Conservation (phyloP, 768 basidiomycete genomes). For the Boletus vermiculosoides region DNA sequence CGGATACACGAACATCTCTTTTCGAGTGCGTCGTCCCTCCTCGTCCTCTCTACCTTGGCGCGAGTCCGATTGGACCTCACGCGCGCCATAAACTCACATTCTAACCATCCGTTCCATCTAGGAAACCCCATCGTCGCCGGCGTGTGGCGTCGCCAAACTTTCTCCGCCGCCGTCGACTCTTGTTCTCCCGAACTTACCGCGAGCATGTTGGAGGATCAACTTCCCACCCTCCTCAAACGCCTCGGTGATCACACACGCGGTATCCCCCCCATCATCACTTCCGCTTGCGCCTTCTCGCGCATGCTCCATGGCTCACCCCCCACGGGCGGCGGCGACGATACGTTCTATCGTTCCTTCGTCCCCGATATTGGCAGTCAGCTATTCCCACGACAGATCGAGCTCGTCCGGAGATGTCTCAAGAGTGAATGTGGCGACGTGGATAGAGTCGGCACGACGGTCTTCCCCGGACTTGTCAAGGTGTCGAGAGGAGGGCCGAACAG, state of each 20-base stretch:
- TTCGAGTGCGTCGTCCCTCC: conserved; percentile 54
- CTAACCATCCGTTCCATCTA: conserved; percentile 26
- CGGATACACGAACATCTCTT: conserved; percentile 89
- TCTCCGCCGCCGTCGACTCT: conserved; percentile 79
- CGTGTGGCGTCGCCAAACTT: conserved; percentile 89
- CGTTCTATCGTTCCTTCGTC: conserved; percentile 85
- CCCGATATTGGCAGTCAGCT: conserved; percentile 76
- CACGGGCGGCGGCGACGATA: conserved; percentile 47
- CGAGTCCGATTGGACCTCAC: neutral
- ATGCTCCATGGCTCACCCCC: conserved; percentile 77
- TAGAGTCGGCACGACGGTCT: conserved; percentile 79
- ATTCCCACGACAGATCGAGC: conserved; percentile 78
- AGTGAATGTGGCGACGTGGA: conserved; percentile 74
- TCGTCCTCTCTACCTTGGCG: neutral
- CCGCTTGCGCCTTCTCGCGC: conserved; percentile 77
- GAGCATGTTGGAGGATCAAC: conserved; percentile 67
- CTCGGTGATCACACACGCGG: conserved; percentile 45
- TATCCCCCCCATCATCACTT: conserved; percentile 60
- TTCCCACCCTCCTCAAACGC: conserved; percentile 59
- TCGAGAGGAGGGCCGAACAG: conserved; percentile 38
- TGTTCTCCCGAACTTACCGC: conserved; percentile 70
- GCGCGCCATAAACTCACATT: neutral
- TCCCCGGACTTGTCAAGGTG: conserved; percentile 86
- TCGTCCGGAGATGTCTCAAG: conserved; percentile 76
- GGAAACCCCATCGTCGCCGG: conserved; percentile 86